phyloP scores from a whole-genome alignment of 2,329 filamentous ascomycete genomes.

The Talaromyces funiculosus region DNA sequence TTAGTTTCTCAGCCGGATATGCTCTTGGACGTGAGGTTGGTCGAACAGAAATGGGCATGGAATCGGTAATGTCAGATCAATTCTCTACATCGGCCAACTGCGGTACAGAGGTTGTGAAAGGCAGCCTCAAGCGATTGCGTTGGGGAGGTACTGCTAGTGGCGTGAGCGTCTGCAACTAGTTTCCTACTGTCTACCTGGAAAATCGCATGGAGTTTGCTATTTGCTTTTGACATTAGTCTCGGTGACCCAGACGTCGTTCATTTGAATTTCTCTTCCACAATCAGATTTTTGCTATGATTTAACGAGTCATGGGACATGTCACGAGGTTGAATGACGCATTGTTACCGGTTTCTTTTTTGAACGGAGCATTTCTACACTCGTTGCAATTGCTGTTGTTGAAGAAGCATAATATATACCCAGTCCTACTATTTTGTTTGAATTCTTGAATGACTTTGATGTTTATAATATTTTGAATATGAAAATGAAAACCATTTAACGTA shows the following conservation, averaged over 20 bases:
- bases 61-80: conserved; percentile 18
- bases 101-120: conserved; percentile 41
- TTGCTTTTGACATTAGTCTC: not conserved
- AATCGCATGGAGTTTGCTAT: not conserved
- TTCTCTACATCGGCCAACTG: conserved; percentile 32
- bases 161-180: conserved; percentile 21
- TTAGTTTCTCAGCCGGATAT: conserved; percentile 61
- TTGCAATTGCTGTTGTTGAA: not conserved
- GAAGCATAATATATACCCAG: not conserved
- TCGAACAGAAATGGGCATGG: conserved; percentile 41
- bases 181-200: not conserved
- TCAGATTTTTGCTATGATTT: not conserved
- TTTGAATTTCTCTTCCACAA: not conserved
- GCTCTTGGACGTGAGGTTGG: conserved; percentile 56
- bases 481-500: not conserved
- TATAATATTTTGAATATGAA: not conserved
- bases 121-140: conserved; percentile 38
- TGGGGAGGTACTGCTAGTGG: conserved; percentile 37
- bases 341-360: not conserved
- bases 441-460: not conserved
- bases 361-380: not conserved
- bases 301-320: conserved; percentile 7
- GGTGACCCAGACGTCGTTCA: not conserved
- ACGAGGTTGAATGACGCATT: not conserved
- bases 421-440: not conserved